Conservation (phyloP, 345 rosid genomes). For the Citrus glauca region DNA sequence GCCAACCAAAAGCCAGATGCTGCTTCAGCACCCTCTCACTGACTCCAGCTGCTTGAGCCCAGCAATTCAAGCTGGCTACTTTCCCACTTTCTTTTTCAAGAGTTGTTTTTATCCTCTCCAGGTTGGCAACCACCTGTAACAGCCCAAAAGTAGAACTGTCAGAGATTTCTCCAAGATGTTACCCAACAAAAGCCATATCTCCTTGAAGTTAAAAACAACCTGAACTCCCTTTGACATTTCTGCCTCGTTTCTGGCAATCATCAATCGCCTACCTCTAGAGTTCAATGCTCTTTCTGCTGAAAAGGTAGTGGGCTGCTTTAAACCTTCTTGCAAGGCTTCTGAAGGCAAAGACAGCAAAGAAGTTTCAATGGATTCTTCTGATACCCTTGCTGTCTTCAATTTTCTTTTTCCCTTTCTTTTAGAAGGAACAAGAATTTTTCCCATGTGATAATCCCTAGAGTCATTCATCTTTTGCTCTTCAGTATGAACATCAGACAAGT, state of each 20-base stretch:
- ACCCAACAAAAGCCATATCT: conserved; percentile 2
- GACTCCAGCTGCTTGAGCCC: conserved; percentile 85
- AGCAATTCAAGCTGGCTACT: conserved; percentile 54
- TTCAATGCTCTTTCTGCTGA: conserved; percentile 31
- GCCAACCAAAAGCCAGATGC: conserved; percentile 64
- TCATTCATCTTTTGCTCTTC: conserved; percentile 19
- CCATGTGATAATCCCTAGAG: conserved; percentile 13
- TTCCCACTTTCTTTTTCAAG: conserved; percentile 63
- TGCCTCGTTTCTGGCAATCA: conserved; percentile 64
- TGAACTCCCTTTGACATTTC: conserved; percentile 68
- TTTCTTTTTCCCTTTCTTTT: conserved; percentile 40
- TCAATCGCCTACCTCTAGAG: conserved; percentile 45
- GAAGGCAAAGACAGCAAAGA: conserved; percentile 18
- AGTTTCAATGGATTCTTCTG: conserved; percentile 3
- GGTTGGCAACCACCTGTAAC: conserved; percentile 50
- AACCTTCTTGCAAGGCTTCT: conserved; percentile 17
- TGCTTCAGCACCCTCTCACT: conserved; percentile 55
- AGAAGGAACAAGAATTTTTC: conserved; percentile 32
- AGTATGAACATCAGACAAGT: conserved; percentile 30
- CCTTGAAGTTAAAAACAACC: conserved; percentile 41
- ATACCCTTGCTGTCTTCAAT: conserved; percentile 34
- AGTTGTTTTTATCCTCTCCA: conserved; percentile 59
- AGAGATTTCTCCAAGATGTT: conserved; percentile 12
- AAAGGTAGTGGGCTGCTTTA: conserved; percentile 18
- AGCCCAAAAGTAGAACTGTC: conserved; percentile 16